A percentile compares a stretch with the other conserved stretches of the same genome.
These are phyloP conservation scores for Kwoniella newhampshirensis DNA, from an alignment of 768 basidiomycete species.

Conservation along the genomic window DNA sequence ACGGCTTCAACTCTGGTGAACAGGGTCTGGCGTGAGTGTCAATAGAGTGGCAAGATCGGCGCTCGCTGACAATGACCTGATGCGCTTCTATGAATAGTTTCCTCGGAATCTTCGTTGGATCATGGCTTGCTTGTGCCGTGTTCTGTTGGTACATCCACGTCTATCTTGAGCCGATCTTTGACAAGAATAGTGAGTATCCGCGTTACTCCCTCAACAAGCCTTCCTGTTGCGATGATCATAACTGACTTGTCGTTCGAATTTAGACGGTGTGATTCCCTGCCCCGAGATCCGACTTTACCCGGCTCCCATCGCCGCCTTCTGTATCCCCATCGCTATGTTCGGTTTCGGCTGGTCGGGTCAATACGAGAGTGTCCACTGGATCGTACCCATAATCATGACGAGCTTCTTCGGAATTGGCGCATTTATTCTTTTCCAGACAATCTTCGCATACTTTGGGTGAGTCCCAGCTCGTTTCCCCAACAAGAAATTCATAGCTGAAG, in stretches of 20 bases:
- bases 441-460: slow-evolving; percentile 20
- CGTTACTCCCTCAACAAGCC: too few species aligned
- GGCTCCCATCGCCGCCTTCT: slow-evolving; percentile 16
- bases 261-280: slow-evolving; percentile 23
- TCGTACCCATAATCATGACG: slow-evolving; percentile 17
- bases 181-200: slow-evolving; percentile 8
- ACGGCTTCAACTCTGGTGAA: slow-evolving; percentile 19
- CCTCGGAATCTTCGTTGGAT: slow-evolving; percentile 19
- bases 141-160: slow-evolving; percentile 15
- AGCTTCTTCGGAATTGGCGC: slow-evolving; percentile 21
- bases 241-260: too few species aligned
- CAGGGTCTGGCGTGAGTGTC: slow-evolving; percentile 13
- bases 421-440: slow-evolving; percentile 16
- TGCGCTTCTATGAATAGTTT: slow-evolving; percentile 8
- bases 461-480: neutral
- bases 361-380: slow-evolving; percentile 21
- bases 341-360: slow-evolving; percentile 22
- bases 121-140: slow-evolving; percentile 14
- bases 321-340: slow-evolving; percentile 25
- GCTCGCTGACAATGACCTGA: too few species aligned
- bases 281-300: slow-evolving; percentile 16
- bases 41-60: too few species aligned
- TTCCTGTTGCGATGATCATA: too few species aligned
- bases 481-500: neutral
- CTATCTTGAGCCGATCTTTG: slow-evolving; percentile 22